These are phyloP conservation scores for Clonostachys rosea DNA, from an alignment of 2,329 filamentous ascomycete species.

Conservation along the genomic window DNA sequence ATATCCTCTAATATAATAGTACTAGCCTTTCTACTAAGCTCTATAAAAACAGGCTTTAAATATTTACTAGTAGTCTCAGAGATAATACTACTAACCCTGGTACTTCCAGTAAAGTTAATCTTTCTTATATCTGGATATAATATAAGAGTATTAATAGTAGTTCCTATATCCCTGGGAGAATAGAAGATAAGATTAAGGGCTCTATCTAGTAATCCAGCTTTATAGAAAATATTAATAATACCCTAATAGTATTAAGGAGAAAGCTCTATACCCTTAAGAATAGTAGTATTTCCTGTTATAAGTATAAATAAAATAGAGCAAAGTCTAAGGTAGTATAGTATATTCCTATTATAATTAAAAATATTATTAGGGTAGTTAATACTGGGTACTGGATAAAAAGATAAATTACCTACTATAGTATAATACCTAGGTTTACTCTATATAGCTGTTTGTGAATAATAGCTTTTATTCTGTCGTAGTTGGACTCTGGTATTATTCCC, in stretches of 20 bases:
- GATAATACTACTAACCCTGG: slow-evolving; percentile 32
- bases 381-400: not conserved
- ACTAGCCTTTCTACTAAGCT: slow-evolving; percentile 41
- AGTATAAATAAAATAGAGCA: slow-evolving; percentile 22
- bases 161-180: slow-evolving; percentile 57
- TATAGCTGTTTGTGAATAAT: slow-evolving; percentile 44
- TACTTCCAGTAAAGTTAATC: slow-evolving; percentile 37
- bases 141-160: slow-evolving; percentile 61
- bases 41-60: slow-evolving; percentile 38
- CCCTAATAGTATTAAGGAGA: slow-evolving; percentile 57
- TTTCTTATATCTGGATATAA: slow-evolving; percentile 26
- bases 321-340: not conserved
- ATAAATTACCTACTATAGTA: slow-evolving; percentile 15
- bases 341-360: not conserved
- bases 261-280: slow-evolving; percentile 65
- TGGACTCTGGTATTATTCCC: slow-evolving; percentile 17
- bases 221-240: slow-evolving; percentile 54
- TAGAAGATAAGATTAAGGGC: slow-evolving; percentile 64
- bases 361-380: not conserved
- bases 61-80: slow-evolving; percentile 24
- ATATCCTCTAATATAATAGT: slow-evolving; percentile 37
- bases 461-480: slow-evolving; percentile 28
- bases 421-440: slow-evolving; percentile 21
- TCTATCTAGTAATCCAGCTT: slow-evolving; percentile 68
- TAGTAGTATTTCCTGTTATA: slow-evolving; percentile 65